Evolutionary conservation across 441 rosid genomes (phyloP), one percentile per base, ranked within the genome.

Genomic region (Manihot esculenta): DNA sequence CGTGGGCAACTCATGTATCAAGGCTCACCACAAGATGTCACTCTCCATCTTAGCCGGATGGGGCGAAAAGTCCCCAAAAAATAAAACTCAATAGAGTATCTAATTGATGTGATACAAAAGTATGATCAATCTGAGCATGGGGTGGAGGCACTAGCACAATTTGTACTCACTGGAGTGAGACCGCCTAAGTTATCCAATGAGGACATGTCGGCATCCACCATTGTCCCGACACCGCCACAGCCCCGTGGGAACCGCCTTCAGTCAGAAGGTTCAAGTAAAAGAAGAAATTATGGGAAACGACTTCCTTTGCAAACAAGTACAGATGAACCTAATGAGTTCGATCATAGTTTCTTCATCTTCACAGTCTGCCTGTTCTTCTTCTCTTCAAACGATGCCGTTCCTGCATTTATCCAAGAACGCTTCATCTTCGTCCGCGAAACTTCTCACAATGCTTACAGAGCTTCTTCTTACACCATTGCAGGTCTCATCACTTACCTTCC

Each of bases 381-480:
- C 86, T 88, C 93, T 21, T 86, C 93, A 45, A 86, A 86, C 10
- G 93, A 88, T 24, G 89, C 88, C 0, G 91, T 87, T 50, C 91
- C 89, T 0, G 89, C 93, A 35, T 88, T 88, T 72, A 88, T 88
- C 73, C 91, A 88, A 77, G 91, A 88, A 59, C 87, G 93, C 70
- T 86, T 82, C 79, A 84, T 88, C 72, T 86, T 88, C 33, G 20
- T 86, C 60, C 83, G 90, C 0, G 88, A 88, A 75, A 84, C 92
- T 24, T 86, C 92, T 49, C 90, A 88, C 27, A 84, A 88, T 24
- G 87, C 88, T 8, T 88, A 86, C 30, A 71, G 86, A 60, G 88
- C 93, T 21, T 88, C 91, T 10, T 81, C 91, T 53, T 88, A 86
- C 84, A 84, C 84, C 61, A 85, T 86, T 27, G 87, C 91, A 0